Base-by-base conservation (phyloP, 78 protist genomes). In the Abeoforma whisleri region DNA sequence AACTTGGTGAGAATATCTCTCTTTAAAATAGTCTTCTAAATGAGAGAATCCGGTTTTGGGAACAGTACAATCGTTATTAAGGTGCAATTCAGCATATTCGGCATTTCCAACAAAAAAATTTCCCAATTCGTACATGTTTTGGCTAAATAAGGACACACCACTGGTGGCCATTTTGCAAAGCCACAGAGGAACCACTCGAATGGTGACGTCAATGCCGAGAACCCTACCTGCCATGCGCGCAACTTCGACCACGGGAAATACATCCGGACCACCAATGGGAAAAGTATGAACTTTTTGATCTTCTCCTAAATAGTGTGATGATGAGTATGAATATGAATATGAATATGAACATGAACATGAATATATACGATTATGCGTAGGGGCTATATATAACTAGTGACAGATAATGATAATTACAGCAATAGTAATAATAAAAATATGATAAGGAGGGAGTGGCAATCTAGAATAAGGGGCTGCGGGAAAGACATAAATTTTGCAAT, bases 51-150 rank as follows among this genome's bases (percentile, higher is more conserved):
- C 79, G n/a, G 33, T 25, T 22, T 22, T 25, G 36, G 79, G 79
- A 25, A 74, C 79, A 74, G 79, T 37, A 25, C 79, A 35, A 74
- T 74, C 79, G 23, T 74, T 74, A 48, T 25, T 48, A 48, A 35
- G 36, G n/a, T 68, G 28, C 23, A 22, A 22, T 30, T 25, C 79
- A 74, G 36, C 36, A 74, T 74, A 74, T 25, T 74, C 79, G 23
- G 28, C 79, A 25, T 74, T 74, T 28, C 79, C 79, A 0, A 74
- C 23, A 48, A 74, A 74, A 25, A 74, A 74, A n/a, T 68, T 74
- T 0, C 28, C 79, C 79, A 74, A 48, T 25, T 74, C 79, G 57
- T 25, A 74, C 25, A 28, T 28, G 79, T 74, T 74, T 25, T 25
- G 23, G 79, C 34, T 28, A 0, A 74, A 74, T 30, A 48, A 25